Evolutionary conservation across 257 asterid species (phyloP).

Genomic region (Penstemon newberryi): DNA sequence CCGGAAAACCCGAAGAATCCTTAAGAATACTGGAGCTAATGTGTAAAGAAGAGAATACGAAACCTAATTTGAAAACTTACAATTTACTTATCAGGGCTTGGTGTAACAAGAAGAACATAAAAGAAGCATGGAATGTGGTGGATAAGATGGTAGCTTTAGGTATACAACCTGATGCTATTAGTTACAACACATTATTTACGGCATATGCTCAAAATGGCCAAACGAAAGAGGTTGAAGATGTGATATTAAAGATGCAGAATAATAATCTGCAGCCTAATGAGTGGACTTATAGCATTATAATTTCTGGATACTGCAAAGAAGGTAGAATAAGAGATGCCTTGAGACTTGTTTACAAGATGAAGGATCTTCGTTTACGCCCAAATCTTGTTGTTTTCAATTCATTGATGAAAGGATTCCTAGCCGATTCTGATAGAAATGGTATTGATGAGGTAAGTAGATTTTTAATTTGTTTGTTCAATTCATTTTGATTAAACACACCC

Average conservation of each 20-base stretch:
- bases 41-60: constrained; percentile 48
- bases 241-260: constrained; percentile 60
- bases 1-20: constrained; percentile 72
- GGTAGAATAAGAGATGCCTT: constrained; percentile 59
- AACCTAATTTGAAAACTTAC: constrained; percentile 62
- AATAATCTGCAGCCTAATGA: constrained; percentile 57
- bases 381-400: constrained; percentile 61
- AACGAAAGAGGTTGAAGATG: constrained; percentile 47
- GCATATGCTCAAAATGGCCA: constrained; percentile 56
- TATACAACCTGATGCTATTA: constrained; percentile 51
- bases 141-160: constrained; percentile 55
- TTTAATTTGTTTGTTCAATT: constrained; percentile 2
- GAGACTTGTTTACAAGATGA: constrained; percentile 60
- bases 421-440: constrained; percentile 49
- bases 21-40: constrained; percentile 50
- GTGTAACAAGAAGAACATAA: constrained; percentile 52
- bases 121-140: constrained; percentile 56
- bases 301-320: constrained; percentile 68
- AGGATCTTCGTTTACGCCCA: constrained; percentile 52
- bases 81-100: constrained; percentile 66
- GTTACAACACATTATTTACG: constrained; percentile 59
- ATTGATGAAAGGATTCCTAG: constrained; percentile 61
- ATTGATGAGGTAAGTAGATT: constrained; percentile 57
- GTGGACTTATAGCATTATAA: constrained; percentile 63
- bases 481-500: neutral